Evolutionary conservation across 768 basidiomycete genomes (phyloP), one percentile per base, ranked within the genome.

Genomic region (Tulasnella sp.): DNA sequence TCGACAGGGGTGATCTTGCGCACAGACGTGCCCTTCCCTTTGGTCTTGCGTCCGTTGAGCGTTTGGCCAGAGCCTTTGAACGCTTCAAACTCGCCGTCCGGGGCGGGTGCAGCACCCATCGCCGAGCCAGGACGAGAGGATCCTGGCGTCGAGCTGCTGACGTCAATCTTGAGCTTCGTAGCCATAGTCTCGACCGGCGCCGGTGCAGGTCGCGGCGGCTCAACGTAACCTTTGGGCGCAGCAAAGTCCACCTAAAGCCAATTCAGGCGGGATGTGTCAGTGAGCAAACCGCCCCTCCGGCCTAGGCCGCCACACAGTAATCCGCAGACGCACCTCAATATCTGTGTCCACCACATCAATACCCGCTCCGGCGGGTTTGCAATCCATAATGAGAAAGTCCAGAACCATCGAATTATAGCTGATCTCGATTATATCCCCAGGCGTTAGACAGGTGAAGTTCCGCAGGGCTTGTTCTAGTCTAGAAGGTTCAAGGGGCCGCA

Each of bases 351-450:
- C 87, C 76, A 98, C 91, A 74, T 88, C 92, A 83, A 99, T 98
- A 11, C 96, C 97, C 80, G 91, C 91, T 28, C 93, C 95, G 11
- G 93, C 94, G 1, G 96, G 96, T 72, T 89, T 90, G 16, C 93
- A 91, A 86, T 99, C 97, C 96, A 99, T 98, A 50, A 99, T 93
- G 64, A 98, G 91, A 72, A 99, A 90, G 76, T 96, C 95, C 85
- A 99, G 99, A 31, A 96, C 90, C 84, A 99, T 96, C 0, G 92
- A 92, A 85, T 99, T 99, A 87, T 99, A 98, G n/a, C 89, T 92
- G 84, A 99, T 97, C 87, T 99, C 98, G 85, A 99, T 95, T 81
- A 98, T 97, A 84, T 99, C 98, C 69, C 96, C 96, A 84, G 96
- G 95, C 0, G 97, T 96, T 37, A 99, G 89, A 24, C 92, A 91